Percentiles rank a stretch among this genome's conserved stretches.
phyloP scores from a whole-genome alignment of 805 yeast species.

The Spathaspora passalidarum region DNA sequence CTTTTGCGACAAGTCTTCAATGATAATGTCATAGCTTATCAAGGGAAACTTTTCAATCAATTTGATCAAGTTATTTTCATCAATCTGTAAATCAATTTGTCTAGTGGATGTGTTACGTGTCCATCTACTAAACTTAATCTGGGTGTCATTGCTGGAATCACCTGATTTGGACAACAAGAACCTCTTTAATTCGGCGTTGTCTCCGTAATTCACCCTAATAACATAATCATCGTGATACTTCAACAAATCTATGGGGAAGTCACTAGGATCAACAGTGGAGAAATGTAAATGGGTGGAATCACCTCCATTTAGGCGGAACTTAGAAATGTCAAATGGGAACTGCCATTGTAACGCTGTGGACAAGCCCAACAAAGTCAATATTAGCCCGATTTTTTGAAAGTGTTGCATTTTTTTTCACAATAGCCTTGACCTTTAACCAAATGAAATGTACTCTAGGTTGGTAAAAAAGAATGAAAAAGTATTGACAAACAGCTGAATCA shows the following conservation, averaged over 20 bases:
- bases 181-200: slow-evolving; percentile 14
- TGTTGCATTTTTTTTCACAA: no score
- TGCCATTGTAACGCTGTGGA: slow-evolving; percentile 1
- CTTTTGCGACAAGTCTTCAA: slow-evolving; percentile 56
- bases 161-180: slow-evolving; percentile 13
- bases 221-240: slow-evolving; percentile 45
- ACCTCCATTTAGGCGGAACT: not conserved
- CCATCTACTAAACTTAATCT: slow-evolving; percentile 42
- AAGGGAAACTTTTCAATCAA: slow-evolving; percentile 20
- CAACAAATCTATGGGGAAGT: slow-evolving; percentile 38
- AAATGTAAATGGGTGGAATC: slow-evolving; percentile 23
- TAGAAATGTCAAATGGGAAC: slow-evolving; percentile 3
- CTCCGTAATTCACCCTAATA: slow-evolving; percentile 36
- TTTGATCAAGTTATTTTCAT: slow-evolving; percentile 16
- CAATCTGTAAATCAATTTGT: slow-evolving; percentile 19
- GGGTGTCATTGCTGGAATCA: slow-evolving; percentile 4
- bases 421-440: no score
- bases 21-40: slow-evolving; percentile 37
- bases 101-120: slow-evolving; percentile 22
- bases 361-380: not conserved
- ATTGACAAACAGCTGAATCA: no score
- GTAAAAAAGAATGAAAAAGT: no score
- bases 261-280: slow-evolving; percentile 19
- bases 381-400: no score
- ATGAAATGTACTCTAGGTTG: no score